phyloP scores from a whole-genome alignment of 331 rosid species.

The Phaseolus coccineus region DNA sequence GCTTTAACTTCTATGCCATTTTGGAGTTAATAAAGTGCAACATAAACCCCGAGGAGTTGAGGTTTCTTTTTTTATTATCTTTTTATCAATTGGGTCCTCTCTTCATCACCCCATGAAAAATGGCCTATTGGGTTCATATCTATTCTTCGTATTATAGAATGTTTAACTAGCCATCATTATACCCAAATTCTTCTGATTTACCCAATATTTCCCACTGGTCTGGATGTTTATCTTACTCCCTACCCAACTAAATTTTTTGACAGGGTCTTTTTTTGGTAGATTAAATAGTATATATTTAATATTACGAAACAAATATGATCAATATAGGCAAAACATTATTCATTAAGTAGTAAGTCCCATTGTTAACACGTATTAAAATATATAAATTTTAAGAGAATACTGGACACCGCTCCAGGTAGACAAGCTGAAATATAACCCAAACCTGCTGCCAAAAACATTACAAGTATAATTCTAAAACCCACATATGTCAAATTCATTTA shows the following conservation, averaged over 20 bases:
- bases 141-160: neutral
- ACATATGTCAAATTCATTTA: neutral
- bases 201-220: neutral
- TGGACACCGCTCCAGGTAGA: neutral
- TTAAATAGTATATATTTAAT: neutral
- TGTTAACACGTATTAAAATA: neutral
- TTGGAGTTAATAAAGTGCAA: neutral
- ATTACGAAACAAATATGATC: neutral
- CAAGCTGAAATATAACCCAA: neutral
- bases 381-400: neutral
- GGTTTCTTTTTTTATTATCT: neutral
- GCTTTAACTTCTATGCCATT: slow-evolving; percentile 4
- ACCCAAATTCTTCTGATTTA: neutral
- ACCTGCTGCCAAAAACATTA: neutral
- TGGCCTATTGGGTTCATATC: neutral
- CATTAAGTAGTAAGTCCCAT: neutral
- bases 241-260: neutral
- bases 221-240: neutral
- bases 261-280: neutral
- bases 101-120: neutral
- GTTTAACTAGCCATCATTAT: neutral
- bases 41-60: neutral
- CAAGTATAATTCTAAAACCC: neutral
- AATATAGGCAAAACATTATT: neutral
- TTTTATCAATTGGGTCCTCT: neutral